Percentiles rank a stretch among this genome's conserved stretches.
phyloP scores from a whole-genome alignment of 345 rosid species.

The Euphorbia pulcherrima region DNA sequence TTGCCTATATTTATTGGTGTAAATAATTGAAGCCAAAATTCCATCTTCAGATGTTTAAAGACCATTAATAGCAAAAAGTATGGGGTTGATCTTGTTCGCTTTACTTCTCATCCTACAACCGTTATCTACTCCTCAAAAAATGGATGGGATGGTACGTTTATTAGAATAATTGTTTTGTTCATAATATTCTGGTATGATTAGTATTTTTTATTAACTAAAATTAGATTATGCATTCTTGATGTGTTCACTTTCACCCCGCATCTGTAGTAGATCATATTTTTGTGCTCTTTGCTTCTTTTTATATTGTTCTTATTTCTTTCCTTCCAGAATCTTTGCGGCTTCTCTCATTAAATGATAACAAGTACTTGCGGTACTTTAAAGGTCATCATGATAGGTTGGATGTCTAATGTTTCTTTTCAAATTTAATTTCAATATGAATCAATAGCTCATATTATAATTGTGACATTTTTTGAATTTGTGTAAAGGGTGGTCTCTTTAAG shows the following conservation, averaged over 20 bases:
- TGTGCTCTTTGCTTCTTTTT: not conserved
- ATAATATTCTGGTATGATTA: not conserved
- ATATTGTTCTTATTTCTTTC: not conserved
- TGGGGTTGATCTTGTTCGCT: conserved; percentile 92
- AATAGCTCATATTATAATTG: conserved; percentile 7
- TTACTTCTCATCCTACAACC: conserved; percentile 84
- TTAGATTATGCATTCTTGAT: not conserved
- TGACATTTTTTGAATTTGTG: conserved; percentile 5
- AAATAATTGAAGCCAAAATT: not conserved
- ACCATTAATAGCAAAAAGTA: conserved; percentile 96
- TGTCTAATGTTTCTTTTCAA: conserved; percentile 3
- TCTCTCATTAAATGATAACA: conserved; percentile 90
- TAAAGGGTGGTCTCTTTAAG: conserved; percentile 91
- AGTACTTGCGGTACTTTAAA: conserved; percentile 83
- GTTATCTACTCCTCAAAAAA: conserved; percentile 93
- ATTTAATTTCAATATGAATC: conserved; percentile 1
- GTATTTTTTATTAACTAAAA: not conserved
- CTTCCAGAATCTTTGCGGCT: conserved; percentile 74
- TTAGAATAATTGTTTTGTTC: not conserved
- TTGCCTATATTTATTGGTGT: not conserved
- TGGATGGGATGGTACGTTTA: conserved; percentile 93
- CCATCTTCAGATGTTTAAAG: conserved; percentile 68
- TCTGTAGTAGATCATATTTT: conserved; percentile 3
- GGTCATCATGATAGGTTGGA: conserved; percentile 98
- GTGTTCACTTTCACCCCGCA: not conserved